Evolutionary conservation across 2,329 filamentous ascomycete genomes (phyloP), one percentile per base, ranked within the genome.

Genomic region (Phyllosticta ampelicida): DNA sequence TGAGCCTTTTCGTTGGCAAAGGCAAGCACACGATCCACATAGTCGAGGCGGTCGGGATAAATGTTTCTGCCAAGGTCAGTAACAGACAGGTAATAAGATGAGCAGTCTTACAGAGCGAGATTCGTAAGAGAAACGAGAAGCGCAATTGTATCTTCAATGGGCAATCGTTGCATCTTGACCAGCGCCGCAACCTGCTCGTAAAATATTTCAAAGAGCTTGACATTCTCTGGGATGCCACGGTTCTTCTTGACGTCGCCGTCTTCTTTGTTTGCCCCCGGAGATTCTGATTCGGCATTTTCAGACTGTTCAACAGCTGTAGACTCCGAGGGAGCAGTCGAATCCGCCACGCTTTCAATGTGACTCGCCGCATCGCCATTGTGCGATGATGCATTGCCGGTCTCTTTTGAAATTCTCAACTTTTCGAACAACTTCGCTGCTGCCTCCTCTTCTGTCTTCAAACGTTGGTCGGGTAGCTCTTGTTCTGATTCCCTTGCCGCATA

Each of bases 161-260:
- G 87, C 55, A 99, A 79, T 64, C 90, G 86, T 68, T 96, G 90
- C 55, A 88, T 89, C 73, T 90, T 92, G 62, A 97, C 91, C 55
- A 99, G 78, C 67, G 92, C 91, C 68, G 95, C 87, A 62, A 97
- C 94, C 72, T 97, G 94, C 55, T 90, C 86, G 68, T 97, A 95
- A 78, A 97, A 99, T 60, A 97, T 89, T 73, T 97, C 91, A 71
- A 97, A 97, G 21, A 99, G 82, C 73, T 89, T 92, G 60, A 96
- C 85, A 66, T 90, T 86, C 55, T 85, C 80, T 0, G 86, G 86
- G 63, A 90, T 88, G 19, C 82, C 78, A 54, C 76, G 74, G 21
- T 69, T 71, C 66, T 75, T 80, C 68, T 70, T 74, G 52, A 65
- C 67, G 4, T 74, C 71, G 23, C 73, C 75, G 49, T 76, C 76